These are phyloP conservation scores for Penicillium mononematosum DNA, from an alignment of 495 filamentous ascomycete species.

Conservation along the genomic window DNA sequence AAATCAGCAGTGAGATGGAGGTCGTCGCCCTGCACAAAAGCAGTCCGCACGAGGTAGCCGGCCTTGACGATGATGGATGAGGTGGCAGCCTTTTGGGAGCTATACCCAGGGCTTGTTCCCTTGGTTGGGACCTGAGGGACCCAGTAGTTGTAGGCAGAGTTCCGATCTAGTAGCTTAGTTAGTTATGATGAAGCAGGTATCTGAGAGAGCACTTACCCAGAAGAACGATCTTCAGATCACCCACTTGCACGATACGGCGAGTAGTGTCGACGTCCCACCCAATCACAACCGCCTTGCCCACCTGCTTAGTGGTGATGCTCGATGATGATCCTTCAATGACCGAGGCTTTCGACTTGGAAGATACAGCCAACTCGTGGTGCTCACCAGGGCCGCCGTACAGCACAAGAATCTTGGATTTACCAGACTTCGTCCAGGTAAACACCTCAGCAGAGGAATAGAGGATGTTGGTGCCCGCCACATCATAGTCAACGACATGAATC, in stretches of 20 bases:
- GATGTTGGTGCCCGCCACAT: conserved; percentile 59
- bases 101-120: conserved; percentile 37
- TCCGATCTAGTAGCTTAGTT: conserved; percentile 49
- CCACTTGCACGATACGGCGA: conserved; percentile 56
- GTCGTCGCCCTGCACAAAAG: conserved; percentile 47
- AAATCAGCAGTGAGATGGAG: conserved; percentile 68
- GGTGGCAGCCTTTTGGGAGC: conserved; percentile 38
- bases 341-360: conserved; percentile 38
- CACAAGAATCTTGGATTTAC: conserved; percentile 59
- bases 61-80: conserved; percentile 65
- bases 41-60: conserved; percentile 71
- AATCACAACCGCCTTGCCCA: conserved; percentile 49
- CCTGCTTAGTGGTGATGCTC: conserved; percentile 41
- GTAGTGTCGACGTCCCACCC: conserved; percentile 54
- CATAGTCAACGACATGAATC: conserved; percentile 71
- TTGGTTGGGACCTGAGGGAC: conserved; percentile 50
- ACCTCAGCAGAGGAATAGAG: conserved; percentile 77
- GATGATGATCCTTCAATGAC: conserved; percentile 50
- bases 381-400: conserved; percentile 71
- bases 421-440: conserved; percentile 67
- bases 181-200: background rate
- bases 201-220: conserved; percentile 36
- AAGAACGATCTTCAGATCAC: conserved; percentile 54
- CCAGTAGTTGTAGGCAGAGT: conserved; percentile 77
- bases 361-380: conserved; percentile 64